A percentile compares a stretch with the other conserved stretches of the same genome.
These are phyloP conservation scores for Lumnitzera littorea DNA, from an alignment of 345 rosid species.

Conservation along the genomic window DNA sequence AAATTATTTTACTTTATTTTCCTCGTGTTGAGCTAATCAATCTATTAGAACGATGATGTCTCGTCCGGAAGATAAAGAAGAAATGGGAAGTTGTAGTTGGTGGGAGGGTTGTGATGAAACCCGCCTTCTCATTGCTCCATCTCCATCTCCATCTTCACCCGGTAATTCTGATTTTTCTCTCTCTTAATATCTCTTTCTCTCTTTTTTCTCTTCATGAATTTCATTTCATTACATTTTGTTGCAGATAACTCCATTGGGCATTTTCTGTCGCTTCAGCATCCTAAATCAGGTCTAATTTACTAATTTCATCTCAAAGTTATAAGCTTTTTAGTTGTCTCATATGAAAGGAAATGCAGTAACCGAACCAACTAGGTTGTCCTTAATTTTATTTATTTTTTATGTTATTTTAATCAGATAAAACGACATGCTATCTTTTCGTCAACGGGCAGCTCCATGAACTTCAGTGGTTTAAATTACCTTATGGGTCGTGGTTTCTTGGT, in stretches of 20 bases:
- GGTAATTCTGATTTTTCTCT: background rate
- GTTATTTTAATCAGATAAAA: conserved; percentile 32
- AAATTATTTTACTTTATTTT: too few species aligned
- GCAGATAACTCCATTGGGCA: conserved; percentile 26
- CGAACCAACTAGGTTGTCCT: background rate
- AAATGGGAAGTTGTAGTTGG: conserved; percentile 11
- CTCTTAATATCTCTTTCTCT: background rate
- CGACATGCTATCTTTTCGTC: conserved; percentile 45
- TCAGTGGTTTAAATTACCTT: conserved; percentile 76
- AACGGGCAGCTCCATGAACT: conserved; percentile 64
- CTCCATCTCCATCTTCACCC: background rate
- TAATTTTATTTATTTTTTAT: background rate
- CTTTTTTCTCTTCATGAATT: conserved; percentile 14
- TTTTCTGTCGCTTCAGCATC: conserved; percentile 63
- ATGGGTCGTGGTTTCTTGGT: conserved; percentile 91
- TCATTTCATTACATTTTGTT: conserved; percentile 9
- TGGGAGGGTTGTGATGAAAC: conserved; percentile 22
- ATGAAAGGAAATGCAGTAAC: background rate
- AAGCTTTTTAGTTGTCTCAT: background rate
- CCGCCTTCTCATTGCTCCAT: conserved; percentile 38
- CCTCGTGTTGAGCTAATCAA: too few species aligned
- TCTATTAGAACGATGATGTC: too few species aligned
- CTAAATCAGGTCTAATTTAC: conserved; percentile 55
- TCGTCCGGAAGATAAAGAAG: background rate
- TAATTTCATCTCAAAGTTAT: background rate